Base-by-base conservation (phyloP, 169 alveolate genomes). In the Plasmodium fragile region DNA sequence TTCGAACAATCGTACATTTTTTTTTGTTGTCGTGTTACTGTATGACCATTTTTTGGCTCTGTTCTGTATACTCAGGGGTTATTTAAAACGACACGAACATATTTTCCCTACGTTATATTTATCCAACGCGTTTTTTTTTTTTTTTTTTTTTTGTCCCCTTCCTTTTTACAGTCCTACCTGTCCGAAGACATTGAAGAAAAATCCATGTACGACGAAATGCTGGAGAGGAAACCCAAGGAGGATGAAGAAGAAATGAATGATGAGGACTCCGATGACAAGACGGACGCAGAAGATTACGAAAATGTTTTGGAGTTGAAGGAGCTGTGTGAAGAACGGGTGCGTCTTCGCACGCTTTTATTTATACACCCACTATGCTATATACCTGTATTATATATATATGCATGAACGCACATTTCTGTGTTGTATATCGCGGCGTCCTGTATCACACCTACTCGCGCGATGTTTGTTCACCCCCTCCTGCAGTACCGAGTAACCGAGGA, bases 401-500 rank as follows among this genome's bases (percentile, higher is more conserved):
- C 49, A 70, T 69, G 52, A 25, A n/a, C 16, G 10, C 52, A 34
- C 34, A 13, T 4, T 30, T 6, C 2, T 36, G 52, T 10, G 3
- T 28, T 11, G n/a, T 70, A 2, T 41, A 16, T 11, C 52, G 41
- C 4, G n/a, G 16, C 41, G 0, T n/a, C 36, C 30, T 22, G 16
- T 22, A 28, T 2, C 39, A 65, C 36, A 18, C 41, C 30, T 10
- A n/a, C 16, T 0, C 11, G 75, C 75, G n/a, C 11, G n/a, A 65
- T 28, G 30, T 22, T n/a, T 65, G 39, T 36, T 30, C 43, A 30
- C 69, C 43, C 13, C 65, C 39, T 32, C 43, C 43, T 49, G 30
- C 84, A 85, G 93, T 85, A 85, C 70, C 78, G 93, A 73, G 93
- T 85, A 43, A 85, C 85, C 6, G 93, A 85, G 39, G 93, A 85